These are phyloP conservation scores for Syncephalastrum sp. DNA, from an alignment of 371 early-diverging fungal species.

Conservation along the genomic window DNA sequence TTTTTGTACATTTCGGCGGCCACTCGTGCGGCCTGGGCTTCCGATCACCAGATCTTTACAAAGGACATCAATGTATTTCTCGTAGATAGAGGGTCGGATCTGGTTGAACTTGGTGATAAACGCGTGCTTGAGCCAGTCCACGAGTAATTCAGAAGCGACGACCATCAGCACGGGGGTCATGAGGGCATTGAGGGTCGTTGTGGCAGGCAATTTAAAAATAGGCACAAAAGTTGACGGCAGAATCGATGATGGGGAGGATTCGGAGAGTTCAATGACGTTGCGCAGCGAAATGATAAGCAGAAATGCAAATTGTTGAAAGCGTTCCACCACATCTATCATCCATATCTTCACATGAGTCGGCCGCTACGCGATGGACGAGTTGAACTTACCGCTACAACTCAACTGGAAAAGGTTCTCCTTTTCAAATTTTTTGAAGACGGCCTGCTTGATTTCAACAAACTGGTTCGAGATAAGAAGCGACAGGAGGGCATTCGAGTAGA, in stretches of 20 bases:
- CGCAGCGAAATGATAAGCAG: constrained; percentile 84
- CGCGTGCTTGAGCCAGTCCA: constrained; percentile 98
- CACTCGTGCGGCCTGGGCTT: constrained; percentile 51
- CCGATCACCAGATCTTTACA: constrained; percentile 83
- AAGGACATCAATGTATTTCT: constrained; percentile 81
- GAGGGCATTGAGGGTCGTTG: constrained; percentile 58
- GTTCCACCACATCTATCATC: constrained; percentile 86
- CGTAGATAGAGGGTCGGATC: constrained; percentile 86
- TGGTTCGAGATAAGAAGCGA: constrained; percentile 94
- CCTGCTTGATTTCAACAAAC: constrained; percentile 97
- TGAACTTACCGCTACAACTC: constrained; percentile 74
- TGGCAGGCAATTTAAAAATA: constrained; percentile 55
- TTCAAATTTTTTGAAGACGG: constrained; percentile 96
- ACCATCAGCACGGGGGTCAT: constrained; percentile 85
- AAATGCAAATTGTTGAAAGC: constrained; percentile 89
- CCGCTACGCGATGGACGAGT: not conserved
- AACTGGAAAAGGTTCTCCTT: constrained; percentile 95
- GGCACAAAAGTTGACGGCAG: constrained; percentile 64
- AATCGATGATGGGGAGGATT: constrained; percentile 63
- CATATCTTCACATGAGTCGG: not conserved
- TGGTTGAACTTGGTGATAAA: constrained; percentile 97
- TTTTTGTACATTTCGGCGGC: constrained; percentile 27
- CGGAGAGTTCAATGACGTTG: constrained; percentile 87
- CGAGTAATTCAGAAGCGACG: constrained; percentile 84
- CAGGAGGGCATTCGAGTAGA: constrained; percentile 89